phyloP scores from a whole-genome alignment of 2,329 filamentous ascomycete species.

The Biscogniauxia mediterranea region DNA sequence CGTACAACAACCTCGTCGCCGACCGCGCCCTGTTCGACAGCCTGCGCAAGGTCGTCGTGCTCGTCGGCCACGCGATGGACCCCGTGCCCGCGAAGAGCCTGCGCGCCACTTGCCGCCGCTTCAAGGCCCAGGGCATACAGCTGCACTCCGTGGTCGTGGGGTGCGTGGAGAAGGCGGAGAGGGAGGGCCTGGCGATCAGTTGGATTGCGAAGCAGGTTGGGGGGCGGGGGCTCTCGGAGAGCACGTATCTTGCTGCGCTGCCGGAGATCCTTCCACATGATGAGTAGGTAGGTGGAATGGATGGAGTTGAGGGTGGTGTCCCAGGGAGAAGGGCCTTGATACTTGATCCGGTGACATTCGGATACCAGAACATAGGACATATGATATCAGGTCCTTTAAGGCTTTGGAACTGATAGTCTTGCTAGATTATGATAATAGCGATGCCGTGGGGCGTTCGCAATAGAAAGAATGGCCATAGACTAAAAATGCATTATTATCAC shows the following conservation, averaged over 20 bases:
- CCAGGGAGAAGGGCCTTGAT: too few species aligned
- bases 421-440: too few species aligned
- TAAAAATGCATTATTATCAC: too few species aligned
- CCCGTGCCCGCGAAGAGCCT: neutral
- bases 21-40: neutral
- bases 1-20: neutral
- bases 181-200: neutral
- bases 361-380: too few species aligned
- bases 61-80: neutral
- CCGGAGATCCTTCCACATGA: neutral
- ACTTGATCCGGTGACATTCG: too few species aligned
- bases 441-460: too few species aligned
- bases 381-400: too few species aligned
- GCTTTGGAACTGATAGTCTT: too few species aligned
- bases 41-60: neutral
- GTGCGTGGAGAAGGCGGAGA: neutral
- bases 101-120: neutral
- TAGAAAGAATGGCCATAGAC: too few species aligned
- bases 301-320: too few species aligned
- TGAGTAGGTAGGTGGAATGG: neutral
- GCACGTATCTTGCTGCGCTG: neutral
- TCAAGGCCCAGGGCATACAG: neutral
- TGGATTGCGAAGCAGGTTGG: neutral
- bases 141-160: neutral
- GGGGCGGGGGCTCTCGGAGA: neutral